Conservation (phyloP, 805 yeast genomes). For the Blastobotrys parvus region DNA sequence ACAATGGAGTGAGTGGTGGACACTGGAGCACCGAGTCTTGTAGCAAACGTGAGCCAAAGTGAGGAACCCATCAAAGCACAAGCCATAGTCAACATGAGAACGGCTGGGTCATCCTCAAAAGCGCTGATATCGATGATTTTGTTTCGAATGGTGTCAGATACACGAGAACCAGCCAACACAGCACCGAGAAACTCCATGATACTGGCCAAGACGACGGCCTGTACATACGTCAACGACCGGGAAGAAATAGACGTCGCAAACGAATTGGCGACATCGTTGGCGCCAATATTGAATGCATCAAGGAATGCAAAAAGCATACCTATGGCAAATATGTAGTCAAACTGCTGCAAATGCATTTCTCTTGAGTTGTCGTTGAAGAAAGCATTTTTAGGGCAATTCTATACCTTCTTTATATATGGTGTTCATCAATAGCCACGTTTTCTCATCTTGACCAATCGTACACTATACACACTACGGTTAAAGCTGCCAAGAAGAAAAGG, state of each 20-base stretch:
- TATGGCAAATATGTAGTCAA: slow-evolving; percentile 63
- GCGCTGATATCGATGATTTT: slow-evolving; percentile 48
- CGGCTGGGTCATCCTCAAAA: slow-evolving; percentile 52
- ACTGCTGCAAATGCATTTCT: slow-evolving; percentile 23
- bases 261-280: slow-evolving; percentile 76
- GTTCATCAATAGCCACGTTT: background rate
- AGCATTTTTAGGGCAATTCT: too few relatives aligned
- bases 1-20: slow-evolving; percentile 75
- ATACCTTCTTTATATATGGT: background rate
- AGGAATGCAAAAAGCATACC: slow-evolving; percentile 63
- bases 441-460: too few relatives aligned
- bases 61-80: slow-evolving; percentile 72
- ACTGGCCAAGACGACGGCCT: slow-evolving; percentile 66
- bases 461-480: too few relatives aligned
- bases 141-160: slow-evolving; percentile 61
- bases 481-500: too few relatives aligned
- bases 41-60: slow-evolving; percentile 59
- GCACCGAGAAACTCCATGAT: slow-evolving; percentile 71
- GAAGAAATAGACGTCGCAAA: slow-evolving; percentile 72
- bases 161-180: slow-evolving; percentile 63
- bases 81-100: slow-evolving; percentile 66
- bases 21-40: slow-evolving; percentile 64
- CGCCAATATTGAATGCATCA: slow-evolving; percentile 51
- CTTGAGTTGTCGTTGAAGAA: too few relatives aligned
- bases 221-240: slow-evolving; percentile 60